Conservation (phyloP, 805 yeast genomes). For the Jamesozyma spencerorum region DNA sequence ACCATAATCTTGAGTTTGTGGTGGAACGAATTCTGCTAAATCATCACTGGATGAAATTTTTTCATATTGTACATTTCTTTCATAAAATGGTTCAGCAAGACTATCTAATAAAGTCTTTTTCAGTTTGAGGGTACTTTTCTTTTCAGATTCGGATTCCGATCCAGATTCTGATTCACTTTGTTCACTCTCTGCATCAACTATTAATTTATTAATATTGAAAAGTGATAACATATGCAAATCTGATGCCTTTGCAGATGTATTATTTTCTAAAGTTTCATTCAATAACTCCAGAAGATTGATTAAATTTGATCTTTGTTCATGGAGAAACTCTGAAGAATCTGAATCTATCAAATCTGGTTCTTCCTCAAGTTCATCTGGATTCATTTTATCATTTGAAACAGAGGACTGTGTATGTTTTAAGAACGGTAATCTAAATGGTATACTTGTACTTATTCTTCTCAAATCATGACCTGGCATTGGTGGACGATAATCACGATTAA, state of each 20-base stretch:
- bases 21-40: slow-evolving; percentile 10
- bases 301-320: slow-evolving; percentile 23
- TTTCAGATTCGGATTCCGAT: slow-evolving; percentile 2
- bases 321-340: slow-evolving; percentile 9
- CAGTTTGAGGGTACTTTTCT: slow-evolving; percentile 10
- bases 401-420: background rate
- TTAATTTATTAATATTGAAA: slow-evolving; percentile 25
- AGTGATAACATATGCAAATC: slow-evolving; percentile 28
- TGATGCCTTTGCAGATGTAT: slow-evolving; percentile 22
- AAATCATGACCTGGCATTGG: background rate
- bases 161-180: slow-evolving; percentile 3
- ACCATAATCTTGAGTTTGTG: slow-evolving; percentile 20
- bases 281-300: slow-evolving; percentile 22
- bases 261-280: slow-evolving; percentile 28
- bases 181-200: slow-evolving; percentile 16
- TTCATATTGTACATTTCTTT: slow-evolving; percentile 16
- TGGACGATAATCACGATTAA: no score
- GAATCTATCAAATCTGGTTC: background rate
- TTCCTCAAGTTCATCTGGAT: background rate
- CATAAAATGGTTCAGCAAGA: slow-evolving; percentile 30
- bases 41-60: slow-evolving; percentile 2
- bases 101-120: slow-evolving; percentile 25
- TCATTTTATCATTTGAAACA: background rate
- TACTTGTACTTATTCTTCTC: slow-evolving; percentile 1
- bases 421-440: slow-evolving; percentile 4